These are phyloP conservation scores for Chenopodium berlandieri DNA, from an alignment of 148 eudicot genomes.

Conservation along the genomic window DNA sequence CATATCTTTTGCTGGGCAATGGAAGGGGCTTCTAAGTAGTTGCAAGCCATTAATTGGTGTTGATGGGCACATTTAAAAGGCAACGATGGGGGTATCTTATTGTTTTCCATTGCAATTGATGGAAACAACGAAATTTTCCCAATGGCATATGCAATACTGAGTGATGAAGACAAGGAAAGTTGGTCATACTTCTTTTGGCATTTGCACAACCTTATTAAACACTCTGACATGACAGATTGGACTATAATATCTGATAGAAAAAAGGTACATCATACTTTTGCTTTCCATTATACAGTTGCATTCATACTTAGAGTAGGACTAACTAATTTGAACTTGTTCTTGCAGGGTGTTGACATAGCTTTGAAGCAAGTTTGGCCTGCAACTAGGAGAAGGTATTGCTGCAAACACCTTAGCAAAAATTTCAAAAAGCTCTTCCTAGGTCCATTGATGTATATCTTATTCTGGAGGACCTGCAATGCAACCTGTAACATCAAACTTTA, in stretches of 20 bases:
- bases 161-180: not conserved
- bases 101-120: not conserved
- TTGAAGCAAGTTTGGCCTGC: too few relatives aligned
- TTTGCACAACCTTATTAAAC: too few relatives aligned
- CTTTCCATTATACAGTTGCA: too few relatives aligned
- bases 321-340: too few relatives aligned
- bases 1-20: not conserved
- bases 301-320: too few relatives aligned
- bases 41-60: not conserved
- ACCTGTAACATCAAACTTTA: not conserved
- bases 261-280: too few relatives aligned
- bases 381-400: too few relatives aligned
- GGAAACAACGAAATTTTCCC: not conserved
- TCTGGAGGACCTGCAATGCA: too few relatives aligned
- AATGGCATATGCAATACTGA: not conserved
- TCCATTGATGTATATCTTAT: too few relatives aligned
- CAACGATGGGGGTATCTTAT: not conserved
- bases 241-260: not conserved
- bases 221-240: not conserved
- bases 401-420: too few relatives aligned
- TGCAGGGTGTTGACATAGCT: too few relatives aligned
- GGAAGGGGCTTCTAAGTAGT: not conserved
- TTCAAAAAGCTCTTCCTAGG: too few relatives aligned
- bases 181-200: not conserved
- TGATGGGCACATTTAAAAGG: not conserved